phyloP scores from a whole-genome alignment of 2,329 filamentous ascomycete genomes.

The Trichoderma sp. region DNA sequence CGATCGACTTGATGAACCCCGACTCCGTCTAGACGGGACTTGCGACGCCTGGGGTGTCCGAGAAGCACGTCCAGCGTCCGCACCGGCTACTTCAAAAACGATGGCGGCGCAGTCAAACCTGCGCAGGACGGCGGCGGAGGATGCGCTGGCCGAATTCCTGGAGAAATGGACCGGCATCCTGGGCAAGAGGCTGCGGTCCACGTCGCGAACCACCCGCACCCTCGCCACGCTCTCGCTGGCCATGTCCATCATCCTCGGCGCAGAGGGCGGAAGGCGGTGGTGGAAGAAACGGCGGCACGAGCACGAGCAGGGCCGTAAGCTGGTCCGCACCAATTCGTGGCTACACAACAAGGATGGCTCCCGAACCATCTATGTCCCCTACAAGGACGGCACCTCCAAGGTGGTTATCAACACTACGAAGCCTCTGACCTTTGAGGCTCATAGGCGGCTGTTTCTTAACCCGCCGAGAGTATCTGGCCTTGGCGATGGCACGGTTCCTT shows the following conservation, averaged over 20 bases:
- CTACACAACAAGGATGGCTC: constrained; percentile 93
- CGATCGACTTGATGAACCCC: constrained; percentile 8
- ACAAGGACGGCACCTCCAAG: constrained; percentile 83
- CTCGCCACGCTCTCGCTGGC: constrained; percentile 75
- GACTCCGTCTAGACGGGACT: neutral
- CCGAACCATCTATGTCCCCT: constrained; percentile 91
- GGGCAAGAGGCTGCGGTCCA: constrained; percentile 57
- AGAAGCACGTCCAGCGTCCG: constrained; percentile 1
- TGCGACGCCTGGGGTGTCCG: constrained; percentile 18
- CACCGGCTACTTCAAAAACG: neutral
- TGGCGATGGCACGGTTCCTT: constrained; percentile 73
- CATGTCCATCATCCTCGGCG: constrained; percentile 74
- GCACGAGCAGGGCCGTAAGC: constrained; percentile 75
- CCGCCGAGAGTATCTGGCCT: constrained; percentile 82
- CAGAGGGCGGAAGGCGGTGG: constrained; percentile 77
- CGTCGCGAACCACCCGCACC: constrained; percentile 71
- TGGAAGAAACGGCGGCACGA: constrained; percentile 74
- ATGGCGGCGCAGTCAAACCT: constrained; percentile 93
- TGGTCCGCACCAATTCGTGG: constrained; percentile 89
- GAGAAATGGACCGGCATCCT: constrained; percentile 59
- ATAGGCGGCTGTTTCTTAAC: constrained; percentile 88
- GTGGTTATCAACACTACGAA: constrained; percentile 91
- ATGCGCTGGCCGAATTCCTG: constrained; percentile 65
- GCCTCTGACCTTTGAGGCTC: constrained; percentile 91
- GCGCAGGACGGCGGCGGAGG: constrained; percentile 63